Base-by-base conservation (phyloP, 441 rosid species). In the Corymbia calophylla region DNA sequence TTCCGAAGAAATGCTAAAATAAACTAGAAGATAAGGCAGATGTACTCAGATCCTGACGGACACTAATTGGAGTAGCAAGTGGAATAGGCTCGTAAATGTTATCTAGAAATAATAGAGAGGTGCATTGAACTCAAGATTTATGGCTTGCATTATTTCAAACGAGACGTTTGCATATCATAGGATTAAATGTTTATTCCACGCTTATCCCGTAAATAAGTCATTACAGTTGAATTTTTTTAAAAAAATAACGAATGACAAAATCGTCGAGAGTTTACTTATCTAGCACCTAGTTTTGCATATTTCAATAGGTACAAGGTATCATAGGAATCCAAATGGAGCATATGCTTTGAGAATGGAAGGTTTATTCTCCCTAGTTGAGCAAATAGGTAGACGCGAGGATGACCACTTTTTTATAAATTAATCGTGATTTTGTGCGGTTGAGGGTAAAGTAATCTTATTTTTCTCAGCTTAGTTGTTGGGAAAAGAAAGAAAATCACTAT, bases 71-170 rank as follows among this genome's bases (percentile, higher is more conserved):
- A 39, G 27, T 35, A 70, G 49, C 1, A 21, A 15, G 21, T 39
- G 39, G 29, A 73, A 39, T 6, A 39, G 47, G 49, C 16, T 39
- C 1, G 0, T 73, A 17, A 39, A 21, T 44, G 16, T 3, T 0
- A 3, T 1, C 29, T 35, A 5, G 1, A 8, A 19, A 2, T 39
- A 32, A 5, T 31, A 17, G 23, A 68, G 6, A 39, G 13, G 47
- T 21, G 82, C 5, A 11, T 39, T 23, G 49, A 73, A 21, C 9
- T 11, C 0, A 4, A 73, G 8, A 23, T 23, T 73, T 21, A 73
- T 5, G 1, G 49, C 49, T 3, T 39, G 17, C 0, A 0, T 13
- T 19, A 8, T 2, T 73, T 39, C 16, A 3, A 23, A 73, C 1
- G 48, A 8, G 14, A 21, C 27, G 14, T 11, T 39, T 5, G 1